phyloP scores from a whole-genome alignment of 139 green algal species.

The Tetraselmis striata region DNA sequence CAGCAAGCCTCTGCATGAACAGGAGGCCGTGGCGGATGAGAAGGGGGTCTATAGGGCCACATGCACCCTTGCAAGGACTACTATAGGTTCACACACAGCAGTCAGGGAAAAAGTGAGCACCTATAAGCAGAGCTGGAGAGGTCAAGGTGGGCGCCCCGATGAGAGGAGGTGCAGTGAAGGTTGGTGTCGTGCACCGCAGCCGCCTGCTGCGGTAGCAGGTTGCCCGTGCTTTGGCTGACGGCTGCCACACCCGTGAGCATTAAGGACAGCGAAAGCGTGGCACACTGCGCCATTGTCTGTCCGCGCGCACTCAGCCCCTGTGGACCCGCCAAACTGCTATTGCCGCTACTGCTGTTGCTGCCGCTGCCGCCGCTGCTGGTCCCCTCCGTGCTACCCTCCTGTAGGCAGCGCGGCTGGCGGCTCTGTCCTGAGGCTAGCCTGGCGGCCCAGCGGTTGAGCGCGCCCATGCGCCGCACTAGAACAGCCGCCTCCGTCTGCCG shows the following conservation, averaged over 20 bases:
- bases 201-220: neutral
- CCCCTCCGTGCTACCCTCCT: no score
- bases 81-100: no score
- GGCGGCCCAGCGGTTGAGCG: no score
- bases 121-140: neutral
- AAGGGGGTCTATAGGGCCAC: neutral
- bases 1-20: neutral
- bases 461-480: no score
- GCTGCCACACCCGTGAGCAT: neutral
- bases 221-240: neutral
- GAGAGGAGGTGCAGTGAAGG: neutral
- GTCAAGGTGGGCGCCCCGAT: neutral
- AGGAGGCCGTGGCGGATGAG: neutral
- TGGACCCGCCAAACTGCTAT: no score
- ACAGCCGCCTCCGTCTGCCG: neutral
- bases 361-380: no score
- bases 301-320: no score
- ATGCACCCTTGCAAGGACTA: no score
- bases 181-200: neutral
- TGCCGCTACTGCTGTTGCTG: no score
- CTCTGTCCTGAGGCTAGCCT: no score
- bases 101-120: neutral
- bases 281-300: no score
- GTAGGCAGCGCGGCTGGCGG: no score
- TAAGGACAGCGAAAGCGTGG: neutral